phyloP scores from a whole-genome alignment of 257 asterid species.

The Primulina huaijiensis region DNA sequence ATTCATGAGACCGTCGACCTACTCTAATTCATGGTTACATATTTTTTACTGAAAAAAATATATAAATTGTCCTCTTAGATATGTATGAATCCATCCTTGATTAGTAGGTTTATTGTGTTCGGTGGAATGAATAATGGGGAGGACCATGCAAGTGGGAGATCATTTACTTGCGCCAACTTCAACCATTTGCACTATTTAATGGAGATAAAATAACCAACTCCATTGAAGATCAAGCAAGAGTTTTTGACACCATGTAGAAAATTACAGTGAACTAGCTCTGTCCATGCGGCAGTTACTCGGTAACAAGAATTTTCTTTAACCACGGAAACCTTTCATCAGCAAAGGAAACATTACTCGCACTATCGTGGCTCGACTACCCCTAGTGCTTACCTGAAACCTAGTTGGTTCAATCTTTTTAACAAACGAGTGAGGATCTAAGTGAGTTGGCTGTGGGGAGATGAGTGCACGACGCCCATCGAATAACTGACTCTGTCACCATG shows the following conservation, averaged over 20 bases:
- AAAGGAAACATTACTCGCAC: conserved; percentile 4
- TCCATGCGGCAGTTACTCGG: conserved; percentile 15
- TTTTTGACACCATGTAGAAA: conserved; percentile 6
- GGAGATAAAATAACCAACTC: not conserved
- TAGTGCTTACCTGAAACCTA: not conserved
- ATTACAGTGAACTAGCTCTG: not conserved
- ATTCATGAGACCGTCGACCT: too few relatives aligned
- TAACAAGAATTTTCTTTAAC: conserved; percentile 10
- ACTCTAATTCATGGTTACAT: too few relatives aligned
- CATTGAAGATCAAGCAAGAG: conserved; percentile 3
- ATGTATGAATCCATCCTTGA: not conserved
- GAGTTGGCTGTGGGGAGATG: conserved; percentile 61
- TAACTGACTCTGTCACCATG: conserved; percentile 63
- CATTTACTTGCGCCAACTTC: not conserved
- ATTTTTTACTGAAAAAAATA: too few relatives aligned
- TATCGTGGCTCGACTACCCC: not conserved
- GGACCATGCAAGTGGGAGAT: not conserved
- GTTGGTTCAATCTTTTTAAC: conserved; percentile 31
- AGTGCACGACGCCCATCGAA: conserved; percentile 83
- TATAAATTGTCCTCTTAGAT: too few relatives aligned
- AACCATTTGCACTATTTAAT: not conserved
- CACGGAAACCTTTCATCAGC: not conserved
- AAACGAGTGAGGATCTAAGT: conserved; percentile 70
- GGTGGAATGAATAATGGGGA: not conserved
- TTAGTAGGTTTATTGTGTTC: not conserved